A percentile compares a stretch with the other conserved stretches of the same genome.
Evolutionary conservation across 2,329 filamentous ascomycete species (phyloP).

Genomic region (Xylaria multiplex): DNA sequence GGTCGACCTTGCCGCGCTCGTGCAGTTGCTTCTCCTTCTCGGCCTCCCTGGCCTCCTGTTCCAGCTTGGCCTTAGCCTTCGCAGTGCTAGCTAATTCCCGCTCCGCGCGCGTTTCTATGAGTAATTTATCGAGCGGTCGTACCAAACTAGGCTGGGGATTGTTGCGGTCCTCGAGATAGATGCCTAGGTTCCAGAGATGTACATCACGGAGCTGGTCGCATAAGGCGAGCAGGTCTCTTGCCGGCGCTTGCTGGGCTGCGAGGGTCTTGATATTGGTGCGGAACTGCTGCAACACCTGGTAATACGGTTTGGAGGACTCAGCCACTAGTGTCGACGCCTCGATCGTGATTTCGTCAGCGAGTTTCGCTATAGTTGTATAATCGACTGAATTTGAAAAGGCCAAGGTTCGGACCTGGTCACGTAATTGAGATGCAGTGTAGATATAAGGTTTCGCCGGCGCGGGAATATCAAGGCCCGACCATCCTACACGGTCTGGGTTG

Average conservation of each 20-base stretch:
- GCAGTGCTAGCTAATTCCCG: conserved; percentile 20
- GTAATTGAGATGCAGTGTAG: conserved; percentile 32
- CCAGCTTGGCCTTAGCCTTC: conserved; percentile 25
- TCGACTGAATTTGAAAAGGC: conserved; percentile 24
- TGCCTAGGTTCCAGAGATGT: conserved; percentile 30
- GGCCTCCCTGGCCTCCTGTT: conserved; percentile 21
- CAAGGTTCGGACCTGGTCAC: conserved; percentile 33
- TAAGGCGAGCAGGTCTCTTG: conserved; percentile 31
- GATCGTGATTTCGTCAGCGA: conserved; percentile 13
- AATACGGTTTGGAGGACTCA: conserved; percentile 27
- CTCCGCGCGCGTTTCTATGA: conserved; percentile 25
- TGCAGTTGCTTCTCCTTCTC: conserved; percentile 25
- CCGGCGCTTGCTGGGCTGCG: conserved; percentile 25
- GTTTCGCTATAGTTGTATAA: conserved; percentile 24
- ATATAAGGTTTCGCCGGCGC: conserved; percentile 27
- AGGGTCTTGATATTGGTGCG: conserved; percentile 18
- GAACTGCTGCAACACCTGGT: conserved; percentile 25
- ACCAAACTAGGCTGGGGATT: conserved; percentile 24
- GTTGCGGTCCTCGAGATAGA: conserved; percentile 34
- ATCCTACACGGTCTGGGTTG: conserved; percentile 25
- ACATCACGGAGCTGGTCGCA: conserved; percentile 34
- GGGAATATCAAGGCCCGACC: conserved; percentile 31
- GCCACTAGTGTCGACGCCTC: conserved; percentile 8
- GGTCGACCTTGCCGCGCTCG: conserved; percentile 26
- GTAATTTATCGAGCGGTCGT: conserved; percentile 26